These are phyloP conservation scores for Cudoniella acicularis DNA, from an alignment of 495 filamentous ascomycete genomes.

Conservation along the genomic window DNA sequence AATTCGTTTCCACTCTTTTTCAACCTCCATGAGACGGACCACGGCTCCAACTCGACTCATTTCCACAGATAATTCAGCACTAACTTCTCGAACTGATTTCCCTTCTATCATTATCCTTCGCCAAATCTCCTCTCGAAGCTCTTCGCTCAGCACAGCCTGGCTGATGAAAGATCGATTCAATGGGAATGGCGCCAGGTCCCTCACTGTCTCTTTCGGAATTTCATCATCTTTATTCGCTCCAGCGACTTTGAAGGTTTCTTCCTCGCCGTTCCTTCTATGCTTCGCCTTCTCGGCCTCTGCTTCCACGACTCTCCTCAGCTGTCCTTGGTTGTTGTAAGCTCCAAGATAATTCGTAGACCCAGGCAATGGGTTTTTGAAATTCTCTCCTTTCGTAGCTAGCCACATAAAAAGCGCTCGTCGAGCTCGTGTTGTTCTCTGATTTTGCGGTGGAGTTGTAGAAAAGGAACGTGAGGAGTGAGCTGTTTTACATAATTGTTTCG, in stretches of 20 bases:
- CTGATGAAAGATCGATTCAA: slow-evolving; percentile 67
- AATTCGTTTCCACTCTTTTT: slow-evolving; percentile 70
- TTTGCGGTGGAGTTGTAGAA: slow-evolving; percentile 14
- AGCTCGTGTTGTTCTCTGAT: slow-evolving; percentile 14
- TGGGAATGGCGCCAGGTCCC: slow-evolving; percentile 59
- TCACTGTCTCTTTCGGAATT: slow-evolving; percentile 12
- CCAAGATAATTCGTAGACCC: slow-evolving; percentile 26
- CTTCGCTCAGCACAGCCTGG: slow-evolving; percentile 72
- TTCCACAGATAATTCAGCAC: slow-evolving; percentile 72
- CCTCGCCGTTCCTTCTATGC: not conserved
- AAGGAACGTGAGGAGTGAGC: slow-evolving; percentile 18
- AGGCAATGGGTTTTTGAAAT: slow-evolving; percentile 14
- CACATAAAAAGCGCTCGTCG: slow-evolving; percentile 18
- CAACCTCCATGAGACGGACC: slow-evolving; percentile 80
- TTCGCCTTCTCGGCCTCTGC: not conserved
- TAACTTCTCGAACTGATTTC: slow-evolving; percentile 71
- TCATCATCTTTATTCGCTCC: not conserved
- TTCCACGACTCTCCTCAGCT: slow-evolving; percentile 19
- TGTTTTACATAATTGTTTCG: slow-evolving; percentile 15
- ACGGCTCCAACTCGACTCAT: slow-evolving; percentile 87
- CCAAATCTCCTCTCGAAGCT: slow-evolving; percentile 73
- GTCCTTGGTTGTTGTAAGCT: slow-evolving; percentile 18
- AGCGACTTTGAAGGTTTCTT: not conserved
- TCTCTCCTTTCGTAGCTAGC: slow-evolving; percentile 16
- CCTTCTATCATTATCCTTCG: slow-evolving; percentile 57